Base-by-base conservation (phyloP, 192 early-diverging fungal species). In the Ambispora gerdemannii region DNA sequence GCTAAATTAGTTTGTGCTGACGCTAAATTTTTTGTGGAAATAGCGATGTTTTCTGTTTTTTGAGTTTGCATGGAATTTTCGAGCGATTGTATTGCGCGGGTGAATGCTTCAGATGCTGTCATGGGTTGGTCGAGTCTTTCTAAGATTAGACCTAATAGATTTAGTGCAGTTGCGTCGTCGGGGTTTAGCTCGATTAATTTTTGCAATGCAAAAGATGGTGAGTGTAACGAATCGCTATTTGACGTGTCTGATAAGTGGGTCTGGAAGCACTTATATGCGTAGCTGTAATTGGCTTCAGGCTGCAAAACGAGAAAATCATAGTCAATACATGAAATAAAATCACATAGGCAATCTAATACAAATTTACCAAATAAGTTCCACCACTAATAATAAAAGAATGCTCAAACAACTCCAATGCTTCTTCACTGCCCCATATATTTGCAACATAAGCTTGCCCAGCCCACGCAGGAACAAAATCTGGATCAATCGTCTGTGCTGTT, bases 361-460 rank as follows among this genome's bases (percentile, higher is more conserved):
- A 22, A 73, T 73, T 71, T 81, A 81, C 80, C 13, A 74, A 51
- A 27, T 62, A 43, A 22, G 60, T 70, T 27, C 80, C 84, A 19
- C 83, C 84, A 22, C 87, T 87, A 15, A 89, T 80, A 34, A 87
- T 82, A 78, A 90, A 84, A 30, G 91, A 89, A 62, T 95, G 91
- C 58, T 93, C 91, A 71, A 90, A 92, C 27, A 91, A 74, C 3
- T 84, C 88, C 24, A 83, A 80, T 6, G 84, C 77, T 51, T 88
- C 84, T 10, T 60, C 66, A 13, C 63, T 88, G 64, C 74, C 84
- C 76, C 74, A 83, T 1, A 77, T 60, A 70, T 86, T 84, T 6
- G 91, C 90, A 24, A 93, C 81, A 62, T 90, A 83, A 10, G 90
- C 93, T 67, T 93, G 92, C n/a, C 94, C 95, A 63, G 92, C 82